Evolutionary conservation across 1,284 basidiomycete genomes (phyloP), one percentile per base, ranked within the genome.

Genomic region (Puccinia polysora): DNA sequence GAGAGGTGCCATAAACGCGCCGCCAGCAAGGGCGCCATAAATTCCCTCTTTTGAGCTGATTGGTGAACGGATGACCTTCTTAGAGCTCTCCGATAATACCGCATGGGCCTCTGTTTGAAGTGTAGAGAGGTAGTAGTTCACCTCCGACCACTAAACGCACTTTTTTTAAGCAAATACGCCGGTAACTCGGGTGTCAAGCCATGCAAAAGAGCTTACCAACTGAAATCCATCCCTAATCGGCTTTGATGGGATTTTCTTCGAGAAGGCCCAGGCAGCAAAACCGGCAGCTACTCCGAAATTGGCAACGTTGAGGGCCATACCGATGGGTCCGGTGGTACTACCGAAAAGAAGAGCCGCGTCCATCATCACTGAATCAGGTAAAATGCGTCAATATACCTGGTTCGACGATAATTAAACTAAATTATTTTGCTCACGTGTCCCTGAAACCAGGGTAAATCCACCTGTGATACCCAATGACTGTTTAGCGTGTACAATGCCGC

Each of bases 11-110:
- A 63, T 6, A 23, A 8, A 63, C 8, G 25, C 25, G 5, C 63
- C 63, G 15, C 49, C 63, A n/a, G 34, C 49, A 18, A 50, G 63
- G 1, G 32, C 63, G 52, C 63, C 30, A 34, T 65, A 65, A 34
- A 65, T 32, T 15, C 63, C 63, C n/a, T 65, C 34, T 34, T 28
- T 1, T 7, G 63, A 52, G 20, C 47, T 50, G 20, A 65, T 65
- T 3, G 47, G 47, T 52, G 45, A 34, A 32, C 20, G 20, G 49
- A 65, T 40, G 34, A 25, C 49, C 18, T 36, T 53, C 52, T 65
- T 65, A 18, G 40, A n/a, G 1, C 1, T n/a, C 8, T 52, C 63
- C 23, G 45, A 45, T 23, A 65, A n/a, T 10, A 36, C n/a, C 5
- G 28, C 15, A 14, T 65, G 63, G n/a, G 49, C 49, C 3, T 32